Base-by-base conservation (phyloP, 805 yeast genomes). In the Suhomyces xylopsoci region DNA sequence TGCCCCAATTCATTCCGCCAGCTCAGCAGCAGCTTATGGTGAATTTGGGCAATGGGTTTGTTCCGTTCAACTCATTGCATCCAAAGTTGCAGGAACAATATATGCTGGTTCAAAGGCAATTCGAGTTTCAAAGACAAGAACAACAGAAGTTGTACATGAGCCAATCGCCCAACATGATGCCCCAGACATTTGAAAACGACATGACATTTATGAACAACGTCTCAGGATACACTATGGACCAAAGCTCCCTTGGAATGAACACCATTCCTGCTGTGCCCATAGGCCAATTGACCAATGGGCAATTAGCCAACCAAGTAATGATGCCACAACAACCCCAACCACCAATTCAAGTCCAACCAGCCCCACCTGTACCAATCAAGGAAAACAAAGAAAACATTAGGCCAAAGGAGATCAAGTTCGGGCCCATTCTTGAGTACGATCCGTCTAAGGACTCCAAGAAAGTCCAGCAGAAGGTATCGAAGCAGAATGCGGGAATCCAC, bases 351-450 rank as follows among this genome's bases (percentile, higher is more conserved):
- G 25, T 22, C 7, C 52, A 46, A 44, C 34, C 47, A 38, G 24
- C 12, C 7, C 45, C 20, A 17, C 43, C 44, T 49, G 44, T 54
- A 48, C 3, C 56, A 55, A 17, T 45, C 20, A 45, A 47, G 24
- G 48, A 43, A n/a, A 57, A 60, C 48, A 55, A 65, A 53, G 68
- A 68, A 54, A 55, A 58, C 57, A 14, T 52, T 32, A 58, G 55
- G 50, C 65, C 67, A 14, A 64, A 58, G 47, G 67, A 62, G 40
- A 70, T 73, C 47, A 70, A 65, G 50, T 72, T 71, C 56, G 74
- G 76, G 30, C 76, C 78, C 7, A 73, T 73, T 54, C 53, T 73
- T 42, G 77, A 62, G 51, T 73, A 73, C 50, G 76, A 73, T 53
- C 78, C 78, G 10, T 69, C 76, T 14, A 67, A 65, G 46, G 69